Base-by-base conservation (phyloP, 257 asterid species). In the Parsonsia alboflavescens region DNA sequence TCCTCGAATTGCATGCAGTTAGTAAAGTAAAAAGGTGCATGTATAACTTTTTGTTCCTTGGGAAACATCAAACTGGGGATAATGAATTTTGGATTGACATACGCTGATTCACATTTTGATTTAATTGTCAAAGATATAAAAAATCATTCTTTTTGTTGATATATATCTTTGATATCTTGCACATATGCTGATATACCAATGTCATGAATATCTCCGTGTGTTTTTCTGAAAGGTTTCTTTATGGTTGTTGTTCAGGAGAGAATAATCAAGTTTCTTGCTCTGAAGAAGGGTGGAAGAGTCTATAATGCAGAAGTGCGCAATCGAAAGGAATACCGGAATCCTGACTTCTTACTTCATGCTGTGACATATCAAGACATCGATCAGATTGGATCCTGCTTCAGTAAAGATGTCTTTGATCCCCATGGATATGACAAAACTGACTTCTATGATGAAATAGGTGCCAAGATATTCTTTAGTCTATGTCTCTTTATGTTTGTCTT, bases 291-390 rank as follows among this genome's bases (percentile, higher is more conserved):
- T 77, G 97, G 97, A 68, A 89, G 89, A 85, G 89, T 96, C 85
- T 95, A 85, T 86, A 95, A 95, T 75, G 77, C 98, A 33, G 99
- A 95, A 83, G 97, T 92, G 81, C 96, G 98, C 79, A 95, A 92
- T 66, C 84, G 89, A 77, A 95, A 95, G 84, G 97, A 91, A 75
- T 95, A 95, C 74, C 89, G 99, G 24, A 95, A 95, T 77, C 99
- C 99, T 39, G 96, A 92, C 82, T 95, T 95, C 82, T 79, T 95
- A 88, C 86, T 91, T 80, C 98, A 92, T 84, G 97, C 98, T n/a
- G 96, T 95, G 82, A 93, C 97, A 59, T 91, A 92, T 82, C 98
- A 89, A 79, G 90, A 87, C 68, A 95, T 95, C 70, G 97, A 95
- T 79, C 96, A 95, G 86, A 89, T 95, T 73, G 98, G 98, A 70